A percentile compares a stretch with the other conserved stretches of the same genome.
Evolutionary conservation across 495 filamentous ascomycete species (phyloP).

Genomic region (Aspergillus ostianus): DNA sequence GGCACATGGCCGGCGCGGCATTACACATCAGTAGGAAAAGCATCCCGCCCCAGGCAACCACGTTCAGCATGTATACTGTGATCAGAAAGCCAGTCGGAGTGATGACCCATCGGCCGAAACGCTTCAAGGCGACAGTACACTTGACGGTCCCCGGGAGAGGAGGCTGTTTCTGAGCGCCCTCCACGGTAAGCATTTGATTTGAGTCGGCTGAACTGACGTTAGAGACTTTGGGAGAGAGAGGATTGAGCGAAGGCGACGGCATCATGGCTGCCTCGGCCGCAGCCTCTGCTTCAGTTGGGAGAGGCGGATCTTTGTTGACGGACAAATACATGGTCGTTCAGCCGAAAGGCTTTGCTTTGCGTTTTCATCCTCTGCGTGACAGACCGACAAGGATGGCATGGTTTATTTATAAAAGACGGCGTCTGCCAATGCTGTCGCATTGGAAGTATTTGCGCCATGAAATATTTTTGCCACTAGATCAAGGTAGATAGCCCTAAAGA

Average conservation of each 20-base stretch:
- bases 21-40: conserved; percentile 78
- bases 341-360: not conserved
- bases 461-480: too few relatives aligned
- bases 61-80: conserved; percentile 73
- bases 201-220: not conserved
- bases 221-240: not conserved
- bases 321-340: not conserved
- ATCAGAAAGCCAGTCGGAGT: conserved; percentile 73
- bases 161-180: not conserved
- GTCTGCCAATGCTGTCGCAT: too few relatives aligned
- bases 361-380: not conserved
- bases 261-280: too few relatives aligned
- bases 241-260: not conserved
- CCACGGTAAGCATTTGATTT: not conserved
- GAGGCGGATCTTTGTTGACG: not conserved
- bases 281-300: not conserved
- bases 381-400: not conserved
- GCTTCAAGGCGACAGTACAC: not conserved
- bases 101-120: conserved; percentile 37
- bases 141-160: not conserved
- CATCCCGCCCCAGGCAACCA: conserved; percentile 90
- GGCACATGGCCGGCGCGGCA: conserved; percentile 77
- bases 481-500: too few relatives aligned
- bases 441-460: too few relatives aligned
- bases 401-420: not conserved